Conservation (phyloP, 108 stramenopile genomes). For the Skeletonema costatum region DNA sequence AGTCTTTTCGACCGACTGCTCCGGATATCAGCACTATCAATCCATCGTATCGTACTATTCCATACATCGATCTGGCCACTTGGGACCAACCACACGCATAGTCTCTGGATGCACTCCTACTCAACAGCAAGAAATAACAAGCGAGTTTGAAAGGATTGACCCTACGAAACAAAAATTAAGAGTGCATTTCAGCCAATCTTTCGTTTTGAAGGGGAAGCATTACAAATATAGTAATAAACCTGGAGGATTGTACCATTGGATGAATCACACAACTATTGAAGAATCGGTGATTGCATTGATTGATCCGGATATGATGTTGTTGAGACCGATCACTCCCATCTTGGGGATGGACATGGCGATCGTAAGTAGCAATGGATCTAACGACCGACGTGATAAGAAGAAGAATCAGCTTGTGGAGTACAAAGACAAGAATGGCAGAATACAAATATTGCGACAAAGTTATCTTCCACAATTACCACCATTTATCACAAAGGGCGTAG, state of each 20-base stretch:
- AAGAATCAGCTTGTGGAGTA: conserved; percentile 13
- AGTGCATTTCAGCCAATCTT: conserved; percentile 74
- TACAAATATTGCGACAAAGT: conserved; percentile 16
- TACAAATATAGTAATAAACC: conserved; percentile 96
- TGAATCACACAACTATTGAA: conserved; percentile 59
- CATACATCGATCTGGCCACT: conserved; percentile 62
- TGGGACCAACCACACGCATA: conserved; percentile 87
- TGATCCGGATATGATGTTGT: conserved; percentile 83
- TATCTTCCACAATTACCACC: conserved; percentile 25
- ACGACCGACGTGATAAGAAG: conserved; percentile 5
- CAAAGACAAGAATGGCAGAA: conserved; percentile 15
- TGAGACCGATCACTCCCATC: conserved; percentile 73
- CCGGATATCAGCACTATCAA: conserved; percentile 93
- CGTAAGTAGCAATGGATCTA: not conserved
- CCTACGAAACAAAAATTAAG: conserved; percentile 40
- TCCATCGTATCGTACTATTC: conserved; percentile 85
- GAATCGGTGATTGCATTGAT: conserved; percentile 65
- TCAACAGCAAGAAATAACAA: conserved; percentile 23
- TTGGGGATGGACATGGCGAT: conserved; percentile 21
- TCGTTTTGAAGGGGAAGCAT: conserved; percentile 23
- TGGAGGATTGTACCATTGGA: conserved; percentile 82
- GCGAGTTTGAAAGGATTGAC: conserved; percentile 26
- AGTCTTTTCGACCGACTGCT: conserved; percentile 88
- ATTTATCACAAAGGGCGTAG: conserved; percentile 14
- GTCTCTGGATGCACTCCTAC: conserved; percentile 68